Evolutionary conservation across 2,329 filamentous ascomycete species (phyloP), one percentile per base, ranked within the genome.

Genomic region (Rutstroemia sp.): DNA sequence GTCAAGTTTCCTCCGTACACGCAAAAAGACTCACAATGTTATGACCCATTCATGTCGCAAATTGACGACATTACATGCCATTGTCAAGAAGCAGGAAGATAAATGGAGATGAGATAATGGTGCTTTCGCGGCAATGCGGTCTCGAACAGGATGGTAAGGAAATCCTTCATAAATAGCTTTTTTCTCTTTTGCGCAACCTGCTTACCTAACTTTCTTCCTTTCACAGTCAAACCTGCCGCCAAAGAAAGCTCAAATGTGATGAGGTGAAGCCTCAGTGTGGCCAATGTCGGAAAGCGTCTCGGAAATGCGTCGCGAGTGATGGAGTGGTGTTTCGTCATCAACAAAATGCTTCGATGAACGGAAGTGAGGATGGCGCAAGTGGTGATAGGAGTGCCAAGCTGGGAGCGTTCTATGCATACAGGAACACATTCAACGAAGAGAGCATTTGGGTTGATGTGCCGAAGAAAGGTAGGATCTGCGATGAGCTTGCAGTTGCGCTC

Each of bases 281-380:
- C 36, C 81, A 84, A 68, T 86, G 82, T 68, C 73, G 58, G 25
- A 68, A 83, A 68, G 82, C 80, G 5, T 77, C 76, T 48, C 75
- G 82, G 63, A 76, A 82, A 69, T 86, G 82, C 68, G 72, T 80
- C 47, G 79, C 79, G 23, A 82, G 79, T 64, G 80, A 81, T 60
- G 82, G 81, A 51, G 78, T 86, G 63, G 80, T 84, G 46, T 87
- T 86, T 64, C 79, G 83, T 55, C 83, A 87, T 68, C 82, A 86
- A 65, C 83, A 86, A 70, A 86, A 86, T 76, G 82, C 82, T 30
- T 84, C 81, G 19, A 83, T 86, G 81, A 86, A 85, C 58, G 76
- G 78, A 49, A 65, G 68, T 39, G 71, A 71, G 14, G 72, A 73
- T 46, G 59, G 36, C 30, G 70, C 70, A 4, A 21, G 23, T 23